Evolutionary conservation across 2,329 filamentous ascomycete species (phyloP).

Genomic region (Monilinia laxa): DNA sequence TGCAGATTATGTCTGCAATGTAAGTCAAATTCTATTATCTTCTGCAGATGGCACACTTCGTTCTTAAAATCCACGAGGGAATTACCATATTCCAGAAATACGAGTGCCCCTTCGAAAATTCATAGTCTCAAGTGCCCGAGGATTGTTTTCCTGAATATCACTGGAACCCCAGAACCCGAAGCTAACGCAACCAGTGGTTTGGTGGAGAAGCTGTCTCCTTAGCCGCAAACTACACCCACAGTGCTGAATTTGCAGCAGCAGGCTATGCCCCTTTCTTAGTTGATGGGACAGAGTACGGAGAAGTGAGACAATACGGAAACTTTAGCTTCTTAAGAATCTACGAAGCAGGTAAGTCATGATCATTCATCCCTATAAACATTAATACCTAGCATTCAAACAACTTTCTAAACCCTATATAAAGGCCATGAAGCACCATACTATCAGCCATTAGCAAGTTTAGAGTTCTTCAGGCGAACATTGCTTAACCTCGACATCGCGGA

Average conservation of each 20-base stretch:
- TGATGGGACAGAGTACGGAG: conserved; percentile 54
- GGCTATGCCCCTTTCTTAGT: conserved; percentile 58
- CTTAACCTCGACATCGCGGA: conserved; percentile 44
- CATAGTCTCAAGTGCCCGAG: neutral
- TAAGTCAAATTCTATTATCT: conserved; percentile 1
- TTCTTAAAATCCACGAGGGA: neutral
- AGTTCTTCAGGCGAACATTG: conserved; percentile 38
- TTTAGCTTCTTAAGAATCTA: conserved; percentile 37
- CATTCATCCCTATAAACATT: neutral
- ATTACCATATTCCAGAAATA: neutral
- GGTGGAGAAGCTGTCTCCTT: conserved; percentile 59
- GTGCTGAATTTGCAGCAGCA: conserved; percentile 51
- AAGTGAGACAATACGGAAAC: conserved; percentile 60
- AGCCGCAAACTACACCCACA: conserved; percentile 47
- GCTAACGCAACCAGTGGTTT: conserved; percentile 41
- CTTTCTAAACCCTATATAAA: conserved; percentile 19
- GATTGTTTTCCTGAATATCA: neutral
- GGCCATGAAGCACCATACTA: conserved; percentile 35
- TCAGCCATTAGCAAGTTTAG: conserved; percentile 34
- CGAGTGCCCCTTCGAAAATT: neutral
- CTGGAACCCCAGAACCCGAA: neutral
- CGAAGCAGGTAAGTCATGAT: conserved; percentile 29
- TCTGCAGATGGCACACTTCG: neutral
- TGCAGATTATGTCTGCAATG: conserved; percentile 39
- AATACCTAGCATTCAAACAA: neutral